These are phyloP conservation scores for Penicillium chermesinum DNA, from an alignment of 495 filamentous ascomycete genomes.

Conservation along the genomic window DNA sequence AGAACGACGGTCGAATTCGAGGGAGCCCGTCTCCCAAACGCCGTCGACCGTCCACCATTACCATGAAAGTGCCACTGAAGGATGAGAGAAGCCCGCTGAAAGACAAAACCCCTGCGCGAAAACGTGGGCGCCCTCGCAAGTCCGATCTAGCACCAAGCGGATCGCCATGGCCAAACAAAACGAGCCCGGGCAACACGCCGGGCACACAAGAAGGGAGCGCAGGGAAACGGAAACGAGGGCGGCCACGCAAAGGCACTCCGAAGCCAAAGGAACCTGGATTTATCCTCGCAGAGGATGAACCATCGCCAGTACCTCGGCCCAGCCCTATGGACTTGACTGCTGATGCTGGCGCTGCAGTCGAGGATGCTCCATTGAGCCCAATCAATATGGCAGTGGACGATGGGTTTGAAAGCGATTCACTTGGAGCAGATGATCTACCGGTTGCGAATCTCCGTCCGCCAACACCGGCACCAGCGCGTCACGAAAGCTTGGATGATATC, in stretches of 20 bases:
- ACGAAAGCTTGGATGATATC: slow-evolving; percentile 1
- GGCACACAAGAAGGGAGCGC: slow-evolving; percentile 11
- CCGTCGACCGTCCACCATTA: slow-evolving; percentile 37
- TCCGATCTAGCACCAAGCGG: slow-evolving; percentile 27
- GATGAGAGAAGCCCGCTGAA: slow-evolving; percentile 32
- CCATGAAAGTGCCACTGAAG: slow-evolving; percentile 51
- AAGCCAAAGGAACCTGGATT: slow-evolving; percentile 10
- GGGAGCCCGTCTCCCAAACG: slow-evolving; percentile 33
- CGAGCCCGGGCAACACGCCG: slow-evolving; percentile 35
- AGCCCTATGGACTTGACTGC: slow-evolving; percentile 23
- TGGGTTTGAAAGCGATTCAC: slow-evolving; percentile 23
- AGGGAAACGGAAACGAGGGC: slow-evolving; percentile 33
- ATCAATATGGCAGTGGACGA: slow-evolving; percentile 24
- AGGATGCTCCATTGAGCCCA: slow-evolving; percentile 19
- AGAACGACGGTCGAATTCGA: slow-evolving; percentile 19
- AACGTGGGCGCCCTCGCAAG: slow-evolving; percentile 45
- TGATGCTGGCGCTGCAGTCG: slow-evolving; percentile 11
- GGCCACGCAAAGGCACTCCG: slow-evolving; percentile 37
- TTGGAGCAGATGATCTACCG: slow-evolving; percentile 23
- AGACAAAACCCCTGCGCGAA: slow-evolving; percentile 33
- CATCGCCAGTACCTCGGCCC: slow-evolving; percentile 10
- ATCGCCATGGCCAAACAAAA: slow-evolving; percentile 26
- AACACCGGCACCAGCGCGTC: slow-evolving; percentile 5
- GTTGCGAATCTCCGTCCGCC: slow-evolving; percentile 18
- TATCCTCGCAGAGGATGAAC: slow-evolving; percentile 12